phyloP scores from a whole-genome alignment of 208 protist species.

The Trypanosoma lewisi region DNA sequence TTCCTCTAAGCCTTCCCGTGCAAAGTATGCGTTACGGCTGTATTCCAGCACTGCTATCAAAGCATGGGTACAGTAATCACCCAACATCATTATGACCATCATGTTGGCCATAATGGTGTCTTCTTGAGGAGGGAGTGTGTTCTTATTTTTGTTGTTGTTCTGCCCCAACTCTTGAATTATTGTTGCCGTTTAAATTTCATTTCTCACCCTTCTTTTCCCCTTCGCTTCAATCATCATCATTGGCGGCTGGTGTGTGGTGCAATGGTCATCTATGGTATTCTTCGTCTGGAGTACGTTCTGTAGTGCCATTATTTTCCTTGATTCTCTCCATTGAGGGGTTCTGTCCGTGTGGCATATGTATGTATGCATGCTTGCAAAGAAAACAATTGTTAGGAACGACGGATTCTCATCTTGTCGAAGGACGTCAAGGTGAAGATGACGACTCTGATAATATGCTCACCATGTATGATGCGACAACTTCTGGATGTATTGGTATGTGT shows the following conservation, averaged over 20 bases:
- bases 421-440: conserved; percentile 11
- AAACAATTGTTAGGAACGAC: neutral
- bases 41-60: conserved; percentile 44
- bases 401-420: conserved; percentile 5
- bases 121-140: neutral
- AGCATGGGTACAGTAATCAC: conserved; percentile 31
- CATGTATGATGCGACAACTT: conserved; percentile 4
- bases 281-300: neutral
- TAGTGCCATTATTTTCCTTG: neutral
- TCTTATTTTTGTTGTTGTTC: neutral
- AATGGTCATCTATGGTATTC: neutral
- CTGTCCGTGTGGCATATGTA: conserved; percentile 10
- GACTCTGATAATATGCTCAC: conserved; percentile 1
- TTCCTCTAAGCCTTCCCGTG: conserved; percentile 27
- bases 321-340: neutral
- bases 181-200: too few species aligned
- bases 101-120: too few species aligned
- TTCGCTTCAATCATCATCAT: too few species aligned
- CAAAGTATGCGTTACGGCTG: conserved; percentile 68
- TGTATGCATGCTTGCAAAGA: conserved; percentile 6
- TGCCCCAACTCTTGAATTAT: too few species aligned
- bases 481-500: too few species aligned
- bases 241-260: neutral
- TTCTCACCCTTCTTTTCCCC: too few species aligned
- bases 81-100: too few species aligned